Base-by-base conservation (phyloP, 306 rosid species). In the Fragaria vesca region DNA sequence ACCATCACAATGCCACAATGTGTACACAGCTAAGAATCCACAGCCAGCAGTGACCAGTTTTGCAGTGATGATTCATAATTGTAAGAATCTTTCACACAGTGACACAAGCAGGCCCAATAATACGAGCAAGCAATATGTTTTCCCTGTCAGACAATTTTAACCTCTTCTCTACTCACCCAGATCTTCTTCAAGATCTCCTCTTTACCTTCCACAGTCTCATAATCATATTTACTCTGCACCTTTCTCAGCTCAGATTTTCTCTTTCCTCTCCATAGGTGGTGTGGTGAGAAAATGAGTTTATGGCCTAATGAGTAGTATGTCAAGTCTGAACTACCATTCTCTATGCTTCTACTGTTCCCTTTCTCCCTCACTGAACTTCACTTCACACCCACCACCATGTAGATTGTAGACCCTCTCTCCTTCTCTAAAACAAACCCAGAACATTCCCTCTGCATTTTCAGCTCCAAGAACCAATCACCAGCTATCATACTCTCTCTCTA, bases 301-400 rank as follows among this genome's bases (percentile, higher is more conserved):
- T 69, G 66, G 46, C 50, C 13, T 62, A 15, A 15, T 26, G 61
- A 50, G 68, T 24, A 51, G 30, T 15, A 36, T 69, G 63, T 32
- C 26, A 55, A 28, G 10, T 58, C 82, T 69, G 77, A 83, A 76
- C 89, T 71, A 83, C 81, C 83, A 77, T 78, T 86, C 79, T 80
- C 69, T 55, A 51, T 72, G 77, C 76, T 72, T 52, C 38, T 45
- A 10, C 83, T 54, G 40, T 70, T 61, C 68, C 13, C n/a, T 38
- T 9, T 13, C 34, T 21, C 67, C 24, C 2, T 32, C 48, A 13
- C 68, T 62, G 0, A 5, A 4, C 72, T 50, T 5, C 10, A 57
- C 28, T 71, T 12, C 66, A 21, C 68, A 63, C 30, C n/a, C 36
- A 55, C 50, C 55, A 43, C n/a, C 80, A 60, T 75, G 72, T 58